Evolutionary conservation across 1,284 basidiomycete species (phyloP), one percentile per base, ranked within the genome.

Genomic region (Microbotryum scabiosae): DNA sequence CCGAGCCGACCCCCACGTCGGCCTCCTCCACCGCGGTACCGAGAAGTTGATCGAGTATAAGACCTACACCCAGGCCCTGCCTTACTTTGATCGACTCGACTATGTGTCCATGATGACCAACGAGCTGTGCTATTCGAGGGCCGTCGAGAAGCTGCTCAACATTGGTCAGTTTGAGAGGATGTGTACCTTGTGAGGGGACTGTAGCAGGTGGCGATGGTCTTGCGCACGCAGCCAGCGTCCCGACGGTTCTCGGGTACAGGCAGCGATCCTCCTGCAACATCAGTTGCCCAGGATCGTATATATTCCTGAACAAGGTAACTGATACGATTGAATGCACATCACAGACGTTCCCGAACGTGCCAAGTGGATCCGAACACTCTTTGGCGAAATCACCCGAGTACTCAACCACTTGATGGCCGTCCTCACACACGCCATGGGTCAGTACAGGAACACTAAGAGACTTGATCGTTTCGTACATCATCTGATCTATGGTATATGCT

Each of bases 21-120:
- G 94, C 65, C 82, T 99, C 47, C 82, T 99, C 63, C 94, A 98
- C 78, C 85, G 96, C 72, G 94, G 93, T 45, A 98, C 94, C 21
- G 94, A 98, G 76, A 98, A 98, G 78, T 82, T 99, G 59, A 98
- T 97, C 73, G 94, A 98, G 78, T 97, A 94, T 83, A 99, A 99
- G 81, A 97, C 87, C 12, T 98, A 97, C 76, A 90, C 86, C 18
- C 96, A 97, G 79, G 94, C 94, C 3, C 59, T 70, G 6, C 96
- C 94, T 3, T 97, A 98, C 80, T 98, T 98, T 76, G 94, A 99
- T 77, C 90, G 94, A 73, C 82, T 98, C 66, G 94, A 99, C 81
- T 98, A 98, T 73, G 92, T 97, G 60, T 97, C 93, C 54, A 97
- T 97, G 94, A 96, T 96, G 92, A 94, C 92, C 51, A 97, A 96